Evolutionary conservation across 176 grass and related monocot genomes (phyloP).

Genomic region (Thinopyrum elongatum): DNA sequence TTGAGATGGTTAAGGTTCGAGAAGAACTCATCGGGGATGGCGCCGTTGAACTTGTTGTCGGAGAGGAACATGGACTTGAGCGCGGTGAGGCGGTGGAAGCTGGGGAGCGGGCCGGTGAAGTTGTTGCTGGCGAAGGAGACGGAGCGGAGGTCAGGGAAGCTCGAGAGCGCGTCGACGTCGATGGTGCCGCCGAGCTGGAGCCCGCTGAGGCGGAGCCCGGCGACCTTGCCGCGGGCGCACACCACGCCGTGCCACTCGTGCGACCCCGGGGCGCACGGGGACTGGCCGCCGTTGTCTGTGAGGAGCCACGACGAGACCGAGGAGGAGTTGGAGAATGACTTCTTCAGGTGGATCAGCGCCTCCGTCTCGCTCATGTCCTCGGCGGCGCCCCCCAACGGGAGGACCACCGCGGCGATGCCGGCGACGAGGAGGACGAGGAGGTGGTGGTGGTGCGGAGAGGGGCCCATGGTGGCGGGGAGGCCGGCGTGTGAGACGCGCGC

Average conservation of each 20-base stretch:
- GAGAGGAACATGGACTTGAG: slow-evolving; percentile 81
- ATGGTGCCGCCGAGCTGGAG: slow-evolving; percentile 59
- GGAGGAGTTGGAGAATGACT: slow-evolving; percentile 70
- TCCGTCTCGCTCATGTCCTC: slow-evolving; percentile 30
- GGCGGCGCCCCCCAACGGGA: neutral
- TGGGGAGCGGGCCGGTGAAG: slow-evolving; percentile 59
- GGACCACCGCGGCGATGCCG: neutral
- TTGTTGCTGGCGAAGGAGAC: slow-evolving; percentile 61
- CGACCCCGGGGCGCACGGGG: slow-evolving; percentile 32
- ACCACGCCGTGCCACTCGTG: slow-evolving; percentile 70
- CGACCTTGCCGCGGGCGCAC: slow-evolving; percentile 45
- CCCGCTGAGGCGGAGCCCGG: slow-evolving; percentile 51
- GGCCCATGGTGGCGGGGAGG: slow-evolving; percentile 47
- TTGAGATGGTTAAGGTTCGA: slow-evolving; percentile 53
- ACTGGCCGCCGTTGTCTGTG: slow-evolving; percentile 27
- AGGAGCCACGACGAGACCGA: slow-evolving; percentile 70
- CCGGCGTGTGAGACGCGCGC: slow-evolving; percentile 40
- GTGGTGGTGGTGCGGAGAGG: slow-evolving; percentile 5
- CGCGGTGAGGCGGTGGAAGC: slow-evolving; percentile 46
- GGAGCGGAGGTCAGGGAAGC: slow-evolving; percentile 57
- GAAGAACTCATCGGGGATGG: slow-evolving; percentile 62
- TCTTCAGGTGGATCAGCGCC: slow-evolving; percentile 68
- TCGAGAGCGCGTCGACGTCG: slow-evolving; percentile 51
- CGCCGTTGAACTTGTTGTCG: slow-evolving; percentile 59
- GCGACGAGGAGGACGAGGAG: neutral